Conservation (phyloP, 768 basidiomycete species). For the Strobilomyces dryophilus region DNA sequence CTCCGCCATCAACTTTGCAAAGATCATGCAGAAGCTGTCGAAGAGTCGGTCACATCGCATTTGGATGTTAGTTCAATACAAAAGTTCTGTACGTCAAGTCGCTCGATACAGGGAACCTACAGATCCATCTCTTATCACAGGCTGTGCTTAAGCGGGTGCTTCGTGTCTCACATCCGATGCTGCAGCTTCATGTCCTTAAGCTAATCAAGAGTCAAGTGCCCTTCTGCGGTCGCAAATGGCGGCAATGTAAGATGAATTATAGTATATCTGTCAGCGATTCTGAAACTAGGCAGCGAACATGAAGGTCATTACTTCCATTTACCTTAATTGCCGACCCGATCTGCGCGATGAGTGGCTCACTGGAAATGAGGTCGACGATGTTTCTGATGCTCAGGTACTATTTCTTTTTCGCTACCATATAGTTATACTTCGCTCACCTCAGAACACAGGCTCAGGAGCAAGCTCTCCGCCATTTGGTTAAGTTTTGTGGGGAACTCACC, state of each 20-base stretch:
- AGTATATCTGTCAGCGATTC: neutral
- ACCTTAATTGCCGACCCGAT: constrained; percentile 95
- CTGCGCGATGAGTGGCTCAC: constrained; percentile 97
- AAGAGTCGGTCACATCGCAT: constrained; percentile 94
- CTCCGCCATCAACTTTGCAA: constrained; percentile 93
- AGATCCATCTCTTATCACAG: constrained; percentile 39
- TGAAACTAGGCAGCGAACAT: constrained; percentile 73
- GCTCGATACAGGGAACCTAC: neutral
- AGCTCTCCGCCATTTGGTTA: constrained; percentile 87
- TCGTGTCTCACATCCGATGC: constrained; percentile 87
- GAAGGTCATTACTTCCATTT: constrained; percentile 99
- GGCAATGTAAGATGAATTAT: constrained; percentile 65
- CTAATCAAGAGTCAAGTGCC: constrained; percentile 99
- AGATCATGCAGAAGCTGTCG: constrained; percentile 96
- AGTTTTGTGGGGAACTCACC: constrained; percentile 68
- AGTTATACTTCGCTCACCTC: constrained; percentile 9
- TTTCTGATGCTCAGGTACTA: constrained; percentile 81
- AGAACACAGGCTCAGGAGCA: constrained; percentile 81
- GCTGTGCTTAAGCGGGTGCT: constrained; percentile 94
- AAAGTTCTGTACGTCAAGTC: constrained; percentile 76
- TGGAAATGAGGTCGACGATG: constrained; percentile 87
- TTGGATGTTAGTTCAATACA: constrained; percentile 95
- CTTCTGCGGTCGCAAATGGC: constrained; percentile 96
- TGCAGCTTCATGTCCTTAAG: constrained; percentile 93
- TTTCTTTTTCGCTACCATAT: constrained; percentile 2